These are phyloP conservation scores for Vitis hybrid DNA, from an alignment of 177 flowering plant genomes.

Conservation along the genomic window DNA sequence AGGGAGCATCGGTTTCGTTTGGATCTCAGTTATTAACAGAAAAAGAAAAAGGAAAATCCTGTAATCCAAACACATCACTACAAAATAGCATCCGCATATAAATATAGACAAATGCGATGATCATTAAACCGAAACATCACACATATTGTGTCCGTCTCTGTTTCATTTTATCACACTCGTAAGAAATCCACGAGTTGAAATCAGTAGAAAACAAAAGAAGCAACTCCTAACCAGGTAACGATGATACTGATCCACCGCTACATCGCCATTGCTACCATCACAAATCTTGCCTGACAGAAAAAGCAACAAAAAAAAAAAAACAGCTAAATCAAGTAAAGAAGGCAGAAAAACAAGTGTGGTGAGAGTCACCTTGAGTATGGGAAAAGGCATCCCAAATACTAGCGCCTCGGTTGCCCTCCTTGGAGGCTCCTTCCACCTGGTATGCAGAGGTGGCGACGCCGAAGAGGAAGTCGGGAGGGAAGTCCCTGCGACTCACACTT, in stretches of 20 bases:
- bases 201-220: too few relatives aligned
- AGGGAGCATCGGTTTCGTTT: too few relatives aligned
- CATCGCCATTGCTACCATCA: slow-evolving; percentile 85
- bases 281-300: slow-evolving; percentile 50
- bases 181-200: too few relatives aligned
- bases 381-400: slow-evolving; percentile 89
- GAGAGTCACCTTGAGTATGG: slow-evolving; percentile 44
- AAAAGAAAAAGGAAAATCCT: too few relatives aligned
- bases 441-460: slow-evolving; percentile 89
- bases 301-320: background rate
- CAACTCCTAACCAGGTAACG: slow-evolving; percentile 56
- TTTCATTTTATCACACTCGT: too few relatives aligned
- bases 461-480: slow-evolving; percentile 73
- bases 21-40: too few relatives aligned
- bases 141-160: too few relatives aligned
- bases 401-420: slow-evolving; percentile 74
- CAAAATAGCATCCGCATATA: too few relatives aligned
- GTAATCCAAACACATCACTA: too few relatives aligned
- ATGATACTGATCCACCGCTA: slow-evolving; percentile 89
- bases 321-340: background rate
- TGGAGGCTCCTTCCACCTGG: slow-evolving; percentile 88
- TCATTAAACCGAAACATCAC: too few relatives aligned
- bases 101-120: too few relatives aligned
- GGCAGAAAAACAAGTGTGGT: background rate
- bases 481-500: slow-evolving; percentile 44